Base-by-base conservation (phyloP, 208 protist species). In the Leishmania aethiopica region DNA sequence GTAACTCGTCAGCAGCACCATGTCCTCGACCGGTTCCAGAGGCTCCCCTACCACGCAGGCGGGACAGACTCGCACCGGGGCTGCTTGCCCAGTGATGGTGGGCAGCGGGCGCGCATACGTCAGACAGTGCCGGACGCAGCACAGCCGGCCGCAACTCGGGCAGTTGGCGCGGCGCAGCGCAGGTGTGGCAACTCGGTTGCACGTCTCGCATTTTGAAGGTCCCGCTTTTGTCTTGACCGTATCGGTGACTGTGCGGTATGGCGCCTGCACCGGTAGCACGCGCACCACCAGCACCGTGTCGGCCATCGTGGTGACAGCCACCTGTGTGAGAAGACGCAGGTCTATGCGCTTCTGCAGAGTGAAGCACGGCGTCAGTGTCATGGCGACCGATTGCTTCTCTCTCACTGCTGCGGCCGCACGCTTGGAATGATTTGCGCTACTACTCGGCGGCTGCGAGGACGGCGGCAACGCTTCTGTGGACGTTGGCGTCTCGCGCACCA, bases 201-300 rank as follows among this genome's bases (percentile, higher is more conserved):
- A 89, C 42, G 69, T 59, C 75, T 91, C 83, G 75, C 83, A 86
- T 71, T 80, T 76, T 53, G 47, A 77, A 47, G 83, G 78, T 25
- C 83, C 79, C 17, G 73, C 40, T 47, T 80, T 82, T 4, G 83
- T 80, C 57, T 72, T 67, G 25, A 80, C 67, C 17, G 83, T 86
- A 49, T 86, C 49, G 13, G 85, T 28, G 19, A 93, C 82, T 8
- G 83, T 79, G 0, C 90, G 84, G 78, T 92, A 93, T 15, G 93
- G 91, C 13, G 83, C 79, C 13, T 81, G 74, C 32, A 89, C 85
- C 22, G 89, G 86, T 62, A 94, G 93, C 37, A 91, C 83, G 53
- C 94, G 92, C 49, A 97, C 47, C n/a, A 94, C 59, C 7, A 96
- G 42, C 75, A 95, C 71, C 13, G 88, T 86, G 81, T 97, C 94